These are phyloP conservation scores for Akanthomyces muscarius DNA, from an alignment of 2,329 filamentous ascomycete genomes.

Conservation along the genomic window DNA sequence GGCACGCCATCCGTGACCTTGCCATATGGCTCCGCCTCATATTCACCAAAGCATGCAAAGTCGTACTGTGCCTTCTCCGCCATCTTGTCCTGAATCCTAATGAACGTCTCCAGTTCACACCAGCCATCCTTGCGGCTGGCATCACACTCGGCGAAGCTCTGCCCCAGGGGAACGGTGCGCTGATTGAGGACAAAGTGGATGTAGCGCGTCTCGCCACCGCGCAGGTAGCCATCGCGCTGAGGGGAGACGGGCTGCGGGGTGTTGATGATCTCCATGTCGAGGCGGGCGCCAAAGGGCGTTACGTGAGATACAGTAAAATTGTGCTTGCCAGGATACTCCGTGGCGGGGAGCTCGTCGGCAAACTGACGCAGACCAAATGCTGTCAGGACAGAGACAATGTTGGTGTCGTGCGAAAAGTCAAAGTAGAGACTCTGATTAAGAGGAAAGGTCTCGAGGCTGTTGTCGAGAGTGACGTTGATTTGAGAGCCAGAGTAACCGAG, in stretches of 20 bases:
- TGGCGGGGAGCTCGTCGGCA: conserved; percentile 51
- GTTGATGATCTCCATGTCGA: conserved; percentile 71
- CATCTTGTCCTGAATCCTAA: conserved; percentile 58
- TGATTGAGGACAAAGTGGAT: conserved; percentile 73
- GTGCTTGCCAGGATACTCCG: conserved; percentile 52
- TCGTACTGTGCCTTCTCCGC: conserved; percentile 57
- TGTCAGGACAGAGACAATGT: conserved; percentile 65
- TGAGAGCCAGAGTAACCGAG: conserved; percentile 55
- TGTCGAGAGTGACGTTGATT: conserved; percentile 68
- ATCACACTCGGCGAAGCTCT: conserved; percentile 63
- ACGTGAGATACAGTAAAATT: conserved; percentile 64
- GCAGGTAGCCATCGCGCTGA: conserved; percentile 49
- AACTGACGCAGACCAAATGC: conserved; percentile 73
- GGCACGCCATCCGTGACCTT: conserved; percentile 38
- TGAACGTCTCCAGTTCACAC: conserved; percentile 68
- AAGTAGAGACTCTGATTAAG: conserved; percentile 70
- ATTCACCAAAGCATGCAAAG: conserved; percentile 61
- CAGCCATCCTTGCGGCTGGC: conserved; percentile 63
- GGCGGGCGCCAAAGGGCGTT: conserved; percentile 66
- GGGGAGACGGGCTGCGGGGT: conserved; percentile 59
- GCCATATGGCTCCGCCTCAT: conserved; percentile 33
- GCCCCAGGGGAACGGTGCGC: conserved; percentile 65
- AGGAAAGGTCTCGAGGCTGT: conserved; percentile 65
- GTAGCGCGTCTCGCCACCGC: conserved; percentile 58
- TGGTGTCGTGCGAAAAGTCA: conserved; percentile 76